Conservation (phyloP, 208 protist genomes). For the Crithidia fasciculata region DNA sequence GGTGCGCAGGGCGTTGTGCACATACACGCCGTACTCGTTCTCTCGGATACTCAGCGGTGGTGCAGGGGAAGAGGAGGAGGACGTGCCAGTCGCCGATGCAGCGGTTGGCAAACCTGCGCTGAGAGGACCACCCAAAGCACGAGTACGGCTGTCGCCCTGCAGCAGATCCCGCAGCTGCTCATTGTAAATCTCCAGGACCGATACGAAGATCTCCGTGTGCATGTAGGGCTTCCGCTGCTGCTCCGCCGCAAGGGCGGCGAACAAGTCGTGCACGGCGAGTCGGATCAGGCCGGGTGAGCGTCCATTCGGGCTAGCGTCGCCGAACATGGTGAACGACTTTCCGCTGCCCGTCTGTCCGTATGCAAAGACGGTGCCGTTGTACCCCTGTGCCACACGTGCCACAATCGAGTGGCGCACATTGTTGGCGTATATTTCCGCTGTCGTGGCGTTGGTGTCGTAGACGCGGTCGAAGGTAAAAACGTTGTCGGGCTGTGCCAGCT, state of each 20-base stretch:
- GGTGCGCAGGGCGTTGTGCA: slow-evolving; percentile 73
- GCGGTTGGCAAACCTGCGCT: not conserved
- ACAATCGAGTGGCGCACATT: slow-evolving; percentile 59
- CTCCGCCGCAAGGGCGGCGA: slow-evolving; percentile 51
- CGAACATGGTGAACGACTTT: slow-evolving; percentile 88
- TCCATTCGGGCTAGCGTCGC: slow-evolving; percentile 22
- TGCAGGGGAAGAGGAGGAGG: slow-evolving; percentile 16
- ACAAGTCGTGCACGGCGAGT: slow-evolving; percentile 66
- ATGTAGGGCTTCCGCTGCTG: slow-evolving; percentile 41
- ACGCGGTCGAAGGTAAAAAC: slow-evolving; percentile 81
- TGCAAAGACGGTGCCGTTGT: slow-evolving; percentile 87
- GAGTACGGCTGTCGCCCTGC: slow-evolving; percentile 10
- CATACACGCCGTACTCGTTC: slow-evolving; percentile 80
- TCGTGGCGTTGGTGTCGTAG: slow-evolving; percentile 46
- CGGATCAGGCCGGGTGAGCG: slow-evolving; percentile 42
- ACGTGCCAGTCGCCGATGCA: not conserved
- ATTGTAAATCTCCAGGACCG: slow-evolving; percentile 85
- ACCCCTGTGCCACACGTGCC: slow-evolving; percentile 68
- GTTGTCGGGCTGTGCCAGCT: slow-evolving; percentile 64
- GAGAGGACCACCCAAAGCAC: not conserved
- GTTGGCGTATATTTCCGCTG: slow-evolving; percentile 54
- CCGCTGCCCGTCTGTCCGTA: slow-evolving; percentile 91
- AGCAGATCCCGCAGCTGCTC: slow-evolving; percentile 88
- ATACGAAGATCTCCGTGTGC: slow-evolving; percentile 55
- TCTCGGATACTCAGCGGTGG: slow-evolving; percentile 74